Base-by-base conservation (phyloP, 2,329 filamentous ascomycete species). In the Fusarium sp. region DNA sequence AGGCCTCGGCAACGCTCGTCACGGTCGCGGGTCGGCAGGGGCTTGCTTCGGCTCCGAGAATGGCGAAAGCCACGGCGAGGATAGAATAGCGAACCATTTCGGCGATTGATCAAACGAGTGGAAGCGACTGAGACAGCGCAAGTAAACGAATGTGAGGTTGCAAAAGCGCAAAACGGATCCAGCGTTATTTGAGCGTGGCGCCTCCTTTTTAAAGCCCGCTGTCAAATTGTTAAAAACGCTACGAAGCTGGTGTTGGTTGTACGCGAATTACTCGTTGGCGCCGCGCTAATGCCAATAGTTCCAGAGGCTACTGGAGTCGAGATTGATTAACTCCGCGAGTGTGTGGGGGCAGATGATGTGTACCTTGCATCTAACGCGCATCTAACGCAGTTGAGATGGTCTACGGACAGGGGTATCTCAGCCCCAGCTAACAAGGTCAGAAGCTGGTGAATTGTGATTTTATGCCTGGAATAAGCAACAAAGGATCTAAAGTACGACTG, bases 11-110 rank as follows among this genome's bases (percentile, higher is more conserved):
- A 2, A 44, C 18, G 23, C 30, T 63, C 18, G 58, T 53, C 12
- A 5, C 21, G 0, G 43, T 28, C 1, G 44, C 33, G 6, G 61
- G 61, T 5, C 58, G 37, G 9, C 61, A 64, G 3, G 61, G 61
- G 5, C 61, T 5, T 7, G 61, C 61, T 32, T 63, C 44, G 18
- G 44, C 58, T 53, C 61, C 44, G 32, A 63, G 58, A 6, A 63
- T 32, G 5, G 25, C 18, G 6, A 63, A 12, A 4, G 58, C 44
- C 15, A 44, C 37, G 0, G 44, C 19, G 6, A 64, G n/a, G 7
- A 64, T 25, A 9, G 58, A 37, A 13, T 2, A 30, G 4, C 12
- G n/a, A 44, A 63, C 37, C 61, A 64, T 64, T 11, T 6, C 32
- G 3, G 2, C 8, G 4, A 23, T 30, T n/a, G 8, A 3, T 37